phyloP scores from a whole-genome alignment of 108 stramenopile species.

The Aurantiochytrium sp. region DNA sequence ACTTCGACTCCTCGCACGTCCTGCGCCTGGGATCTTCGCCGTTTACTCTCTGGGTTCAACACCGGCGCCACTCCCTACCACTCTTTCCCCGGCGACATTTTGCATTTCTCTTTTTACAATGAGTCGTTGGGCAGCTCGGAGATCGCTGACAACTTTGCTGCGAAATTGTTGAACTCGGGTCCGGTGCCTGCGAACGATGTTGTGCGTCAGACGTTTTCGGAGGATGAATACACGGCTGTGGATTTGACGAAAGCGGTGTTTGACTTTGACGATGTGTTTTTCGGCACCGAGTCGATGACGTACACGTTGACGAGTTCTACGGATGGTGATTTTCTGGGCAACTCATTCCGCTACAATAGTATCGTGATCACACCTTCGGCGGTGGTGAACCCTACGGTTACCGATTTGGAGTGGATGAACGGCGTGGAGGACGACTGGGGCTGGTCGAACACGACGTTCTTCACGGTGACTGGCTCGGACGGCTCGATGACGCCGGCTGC shows the following conservation, averaged over 20 bases:
- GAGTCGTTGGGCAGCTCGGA: not conserved
- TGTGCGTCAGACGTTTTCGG: not conserved
- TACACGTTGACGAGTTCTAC: not conserved
- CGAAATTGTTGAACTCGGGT: not conserved
- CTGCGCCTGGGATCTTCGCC: not conserved
- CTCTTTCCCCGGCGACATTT: not conserved
- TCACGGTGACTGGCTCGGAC: not conserved
- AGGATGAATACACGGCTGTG: not conserved
- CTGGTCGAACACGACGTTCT: not conserved
- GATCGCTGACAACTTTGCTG: not conserved
- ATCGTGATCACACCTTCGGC: too few relatives aligned
- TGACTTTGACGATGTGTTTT: not conserved
- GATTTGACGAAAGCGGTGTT: not conserved
- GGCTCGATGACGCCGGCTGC: not conserved
- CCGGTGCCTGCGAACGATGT: not conserved
- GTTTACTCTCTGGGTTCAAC: not conserved
- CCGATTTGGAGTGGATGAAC: not conserved
- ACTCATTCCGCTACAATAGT: not conserved
- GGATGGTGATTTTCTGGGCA: not conserved
- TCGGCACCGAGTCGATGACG: not conserved
- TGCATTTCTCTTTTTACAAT: not conserved
- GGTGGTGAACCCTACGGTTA: too few relatives aligned
- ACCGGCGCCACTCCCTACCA: not conserved
- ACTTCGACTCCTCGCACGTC: not conserved
- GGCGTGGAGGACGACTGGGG: not conserved